phyloP scores from a whole-genome alignment of 2,329 filamentous ascomycete genomes.

The Atkinsonella texensis region DNA sequence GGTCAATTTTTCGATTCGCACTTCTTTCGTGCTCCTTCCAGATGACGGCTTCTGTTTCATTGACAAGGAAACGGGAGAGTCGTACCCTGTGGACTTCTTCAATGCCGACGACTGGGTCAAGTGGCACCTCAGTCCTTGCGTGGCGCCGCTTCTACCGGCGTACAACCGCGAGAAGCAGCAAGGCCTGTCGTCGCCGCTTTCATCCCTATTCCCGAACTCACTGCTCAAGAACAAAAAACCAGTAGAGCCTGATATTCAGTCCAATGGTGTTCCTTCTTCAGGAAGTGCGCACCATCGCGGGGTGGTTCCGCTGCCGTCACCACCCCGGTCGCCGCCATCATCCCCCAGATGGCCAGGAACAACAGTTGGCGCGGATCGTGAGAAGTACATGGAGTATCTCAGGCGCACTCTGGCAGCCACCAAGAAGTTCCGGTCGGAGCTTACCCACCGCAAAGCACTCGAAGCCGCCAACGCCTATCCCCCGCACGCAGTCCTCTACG shows the following conservation, averaged over 20 bases:
- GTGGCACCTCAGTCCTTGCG: conserved; percentile 65
- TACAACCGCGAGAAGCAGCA: conserved; percentile 26
- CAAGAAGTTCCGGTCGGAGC: conserved; percentile 64
- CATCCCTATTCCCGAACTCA: conserved; percentile 33
- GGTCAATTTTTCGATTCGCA: conserved; percentile 85
- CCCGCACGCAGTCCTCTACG: conserved; percentile 72
- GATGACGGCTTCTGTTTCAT: conserved; percentile 82
- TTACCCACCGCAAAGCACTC: conserved; percentile 48
- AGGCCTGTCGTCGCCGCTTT: conserved; percentile 26
- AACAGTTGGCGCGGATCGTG: conserved; percentile 12
- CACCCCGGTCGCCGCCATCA: conserved; percentile 8
- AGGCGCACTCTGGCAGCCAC: conserved; percentile 59
- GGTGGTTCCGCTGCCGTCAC: conserved; percentile 12
- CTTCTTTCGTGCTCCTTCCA: conserved; percentile 73
- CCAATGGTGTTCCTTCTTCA: conserved; percentile 5
- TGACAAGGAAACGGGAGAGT: conserved; percentile 66
- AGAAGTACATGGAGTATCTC: conserved; percentile 50
- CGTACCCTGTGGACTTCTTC: conserved; percentile 78
- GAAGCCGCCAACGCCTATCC: conserved; percentile 63
- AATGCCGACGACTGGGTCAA: conserved; percentile 68
- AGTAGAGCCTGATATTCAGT: background rate
- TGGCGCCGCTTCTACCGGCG: conserved; percentile 53
- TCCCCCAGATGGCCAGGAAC: conserved; percentile 4
- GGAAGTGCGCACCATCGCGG: background rate
- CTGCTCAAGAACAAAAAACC: conserved; percentile 14